Evolutionary conservation across 2,329 filamentous ascomycete species (phyloP).

Genomic region (Pseudocercospora musae): DNA sequence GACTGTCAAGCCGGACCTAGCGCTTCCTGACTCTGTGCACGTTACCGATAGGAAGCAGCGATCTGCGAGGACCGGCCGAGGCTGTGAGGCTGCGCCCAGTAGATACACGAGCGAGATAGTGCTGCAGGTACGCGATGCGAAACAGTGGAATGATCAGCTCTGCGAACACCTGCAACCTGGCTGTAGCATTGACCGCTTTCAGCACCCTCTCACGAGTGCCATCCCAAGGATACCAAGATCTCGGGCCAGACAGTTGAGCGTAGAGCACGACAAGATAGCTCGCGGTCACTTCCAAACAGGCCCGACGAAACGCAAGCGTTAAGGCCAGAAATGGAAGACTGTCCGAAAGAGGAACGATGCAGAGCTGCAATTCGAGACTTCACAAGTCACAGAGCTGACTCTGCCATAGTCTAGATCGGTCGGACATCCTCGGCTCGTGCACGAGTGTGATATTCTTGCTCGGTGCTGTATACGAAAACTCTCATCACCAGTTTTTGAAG

Average conservation of each 20-base stretch:
- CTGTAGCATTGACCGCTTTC: background rate
- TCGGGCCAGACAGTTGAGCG: background rate
- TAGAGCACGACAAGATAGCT: background rate
- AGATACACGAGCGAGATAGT: background rate
- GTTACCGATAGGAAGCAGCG: background rate
- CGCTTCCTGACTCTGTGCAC: background rate
- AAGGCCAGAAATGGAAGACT: background rate
- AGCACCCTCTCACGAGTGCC: background rate
- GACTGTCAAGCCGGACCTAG: conserved; percentile 1
- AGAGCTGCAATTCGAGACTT: background rate
- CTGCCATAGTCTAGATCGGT: background rate
- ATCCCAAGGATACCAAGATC: background rate
- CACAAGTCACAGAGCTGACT: background rate
- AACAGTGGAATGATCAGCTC: conserved; percentile 3
- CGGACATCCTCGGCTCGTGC: background rate
- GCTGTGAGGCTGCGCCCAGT: background rate
- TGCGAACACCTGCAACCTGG: background rate
- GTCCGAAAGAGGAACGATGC: background rate
- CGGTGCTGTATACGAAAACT: background rate
- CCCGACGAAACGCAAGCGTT: background rate
- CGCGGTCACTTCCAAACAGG: background rate
- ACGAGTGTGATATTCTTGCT: background rate
- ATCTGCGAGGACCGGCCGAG: background rate
- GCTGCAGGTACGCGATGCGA: background rate
- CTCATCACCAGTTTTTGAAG: background rate